A percentile compares a stretch with the other conserved stretches of the same genome.
These are phyloP conservation scores for Raffaelea deltoideospora DNA, from an alignment of 2,329 filamentous ascomycete species.

Conservation along the genomic window DNA sequence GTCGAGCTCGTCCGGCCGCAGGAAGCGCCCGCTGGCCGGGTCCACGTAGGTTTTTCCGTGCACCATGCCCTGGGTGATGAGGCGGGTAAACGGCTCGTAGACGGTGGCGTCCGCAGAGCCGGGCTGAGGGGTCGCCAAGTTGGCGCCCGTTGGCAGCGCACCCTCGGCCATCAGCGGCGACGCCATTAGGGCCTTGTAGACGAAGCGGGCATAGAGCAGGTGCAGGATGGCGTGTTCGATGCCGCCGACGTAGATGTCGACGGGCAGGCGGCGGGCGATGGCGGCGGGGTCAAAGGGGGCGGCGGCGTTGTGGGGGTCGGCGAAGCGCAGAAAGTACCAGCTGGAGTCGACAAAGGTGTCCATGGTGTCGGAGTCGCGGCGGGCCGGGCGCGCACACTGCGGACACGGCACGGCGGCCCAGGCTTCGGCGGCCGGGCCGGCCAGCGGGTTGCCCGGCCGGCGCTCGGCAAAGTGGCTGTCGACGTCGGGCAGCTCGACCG, in stretches of 20 bases:
- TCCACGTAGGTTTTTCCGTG: conserved; percentile 74
- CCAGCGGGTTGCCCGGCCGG: conserved; percentile 63
- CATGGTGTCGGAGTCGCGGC: conserved; percentile 86
- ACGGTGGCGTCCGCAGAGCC: conserved; percentile 18
- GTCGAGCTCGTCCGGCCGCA: conserved; percentile 63
- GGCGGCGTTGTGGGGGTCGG: conserved; percentile 51
- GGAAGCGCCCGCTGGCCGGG: conserved; percentile 57
- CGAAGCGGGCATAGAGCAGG: conserved; percentile 76
- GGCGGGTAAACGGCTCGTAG: conserved; percentile 65
- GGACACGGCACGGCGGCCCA: conserved; percentile 69
- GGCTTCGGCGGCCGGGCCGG: conserved; percentile 47
- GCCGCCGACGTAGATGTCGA: conserved; percentile 80
- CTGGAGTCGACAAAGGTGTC: conserved; percentile 93
- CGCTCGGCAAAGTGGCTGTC: conserved; percentile 52
- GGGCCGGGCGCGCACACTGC: conserved; percentile 52
- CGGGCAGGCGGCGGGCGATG: conserved; percentile 46
- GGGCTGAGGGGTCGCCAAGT: too few relatives aligned
- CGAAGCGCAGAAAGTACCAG: conserved; percentile 79
- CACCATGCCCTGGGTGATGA: conserved; percentile 87
- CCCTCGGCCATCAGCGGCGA: conserved; percentile 24
- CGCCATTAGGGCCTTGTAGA: conserved; percentile 68
- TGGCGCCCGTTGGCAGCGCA: neutral
- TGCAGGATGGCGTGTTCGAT: conserved; percentile 87
- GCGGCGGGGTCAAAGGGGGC: conserved; percentile 46
- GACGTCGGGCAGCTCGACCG: conserved; percentile 58